A percentile compares a stretch with the other conserved stretches of the same genome.
These are phyloP conservation scores for Mycena crocata DNA, from an alignment of 768 basidiomycete species.

Conservation along the genomic window DNA sequence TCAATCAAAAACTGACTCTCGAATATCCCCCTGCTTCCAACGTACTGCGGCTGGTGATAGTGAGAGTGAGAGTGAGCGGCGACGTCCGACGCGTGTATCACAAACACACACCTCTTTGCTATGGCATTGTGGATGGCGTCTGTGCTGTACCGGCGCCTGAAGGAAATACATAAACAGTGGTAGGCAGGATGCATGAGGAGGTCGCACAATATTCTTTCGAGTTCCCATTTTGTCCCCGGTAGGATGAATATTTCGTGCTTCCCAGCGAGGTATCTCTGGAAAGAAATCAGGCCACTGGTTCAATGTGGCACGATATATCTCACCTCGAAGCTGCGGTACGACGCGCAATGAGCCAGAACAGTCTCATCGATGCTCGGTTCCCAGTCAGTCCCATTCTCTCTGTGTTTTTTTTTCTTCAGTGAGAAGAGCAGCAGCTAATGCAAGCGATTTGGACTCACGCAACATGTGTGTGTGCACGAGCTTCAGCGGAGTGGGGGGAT, in stretches of 20 bases:
- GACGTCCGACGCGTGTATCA: constrained; percentile 50
- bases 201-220: constrained; percentile 79
- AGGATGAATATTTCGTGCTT: constrained; percentile 78
- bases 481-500: constrained; percentile 80
- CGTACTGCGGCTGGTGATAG: constrained; percentile 23
- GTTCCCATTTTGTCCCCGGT: constrained; percentile 71
- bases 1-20: constrained; percentile 51
- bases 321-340: constrained; percentile 77
- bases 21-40: constrained; percentile 57
- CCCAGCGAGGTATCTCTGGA: constrained; percentile 64
- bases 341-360: constrained; percentile 81
- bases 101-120: constrained; percentile 72
- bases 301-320: neutral
- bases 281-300: neutral
- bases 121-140: constrained; percentile 88
- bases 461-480: constrained; percentile 73
- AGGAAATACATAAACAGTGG: constrained; percentile 11
- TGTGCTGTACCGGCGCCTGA: constrained; percentile 79
- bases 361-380: constrained; percentile 79
- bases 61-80: too few relatives aligned
- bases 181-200: neutral
- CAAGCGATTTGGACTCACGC: constrained; percentile 58
- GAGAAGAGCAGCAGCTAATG: constrained; percentile 15
- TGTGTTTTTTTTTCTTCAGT: constrained; percentile 41
- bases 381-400: constrained; percentile 78